Percentiles rank a stretch among this genome's conserved stretches.
Conservation (phyloP, 257 asterid species). For the Scutellaria baicalensis region DNA sequence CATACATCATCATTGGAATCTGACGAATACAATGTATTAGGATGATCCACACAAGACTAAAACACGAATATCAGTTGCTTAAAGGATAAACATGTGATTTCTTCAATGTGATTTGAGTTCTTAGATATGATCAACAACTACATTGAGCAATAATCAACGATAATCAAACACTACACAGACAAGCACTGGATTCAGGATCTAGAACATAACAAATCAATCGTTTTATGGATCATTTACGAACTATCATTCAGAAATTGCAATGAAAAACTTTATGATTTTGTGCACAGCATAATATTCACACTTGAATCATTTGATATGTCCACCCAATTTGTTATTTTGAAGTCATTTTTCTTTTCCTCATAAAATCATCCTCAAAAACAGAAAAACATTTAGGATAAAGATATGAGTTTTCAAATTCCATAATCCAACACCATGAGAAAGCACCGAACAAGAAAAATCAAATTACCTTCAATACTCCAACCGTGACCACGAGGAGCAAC, state of each 20-base stretch:
- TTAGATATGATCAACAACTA: not conserved
- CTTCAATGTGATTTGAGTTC: not conserved
- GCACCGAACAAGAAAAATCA: not conserved
- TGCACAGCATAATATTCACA: not conserved
- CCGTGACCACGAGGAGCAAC: slow-evolving; percentile 60
- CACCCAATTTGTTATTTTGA: not conserved
- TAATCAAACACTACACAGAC: slow-evolving; percentile 11
- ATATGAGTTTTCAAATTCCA: not conserved
- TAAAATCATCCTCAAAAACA: not conserved
- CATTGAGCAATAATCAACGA: slow-evolving; percentile 5
- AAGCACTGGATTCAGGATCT: not conserved
- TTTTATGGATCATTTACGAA: not conserved
- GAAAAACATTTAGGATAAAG: not conserved
- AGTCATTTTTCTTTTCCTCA: not conserved
- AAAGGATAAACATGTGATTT: not conserved
- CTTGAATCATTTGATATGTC: not conserved
- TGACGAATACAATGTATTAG: slow-evolving; percentile 65
- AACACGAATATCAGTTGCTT: slow-evolving; percentile 14
- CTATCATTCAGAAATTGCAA: not conserved
- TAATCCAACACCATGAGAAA: not conserved
- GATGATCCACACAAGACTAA: slow-evolving; percentile 33
- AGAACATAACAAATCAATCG: not conserved
- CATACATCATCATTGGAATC: slow-evolving; percentile 77
- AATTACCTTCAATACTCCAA: slow-evolving; percentile 79
- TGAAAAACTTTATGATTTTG: not conserved